Evolutionary conservation across 345 rosid genomes (phyloP).

Genomic region (Streptanthus diversifolius): DNA sequence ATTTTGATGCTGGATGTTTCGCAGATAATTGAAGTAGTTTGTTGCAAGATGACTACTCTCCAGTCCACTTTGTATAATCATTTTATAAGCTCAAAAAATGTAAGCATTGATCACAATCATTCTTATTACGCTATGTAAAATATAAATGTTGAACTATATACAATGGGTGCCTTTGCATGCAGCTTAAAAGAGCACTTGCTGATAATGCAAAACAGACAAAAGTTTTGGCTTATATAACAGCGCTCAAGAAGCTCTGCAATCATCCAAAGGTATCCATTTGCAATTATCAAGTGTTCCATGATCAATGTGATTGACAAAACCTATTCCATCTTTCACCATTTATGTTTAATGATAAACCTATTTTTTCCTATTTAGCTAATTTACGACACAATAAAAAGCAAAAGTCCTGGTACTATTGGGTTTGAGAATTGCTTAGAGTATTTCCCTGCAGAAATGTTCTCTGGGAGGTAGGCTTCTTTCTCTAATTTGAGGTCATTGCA

Average conservation of each 20-base stretch:
- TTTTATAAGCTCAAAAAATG: constrained; percentile 96
- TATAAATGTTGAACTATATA: constrained; percentile 5
- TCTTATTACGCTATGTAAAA: constrained; percentile 2
- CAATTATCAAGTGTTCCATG: background rate
- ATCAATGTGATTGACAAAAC: background rate
- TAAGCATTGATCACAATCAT: constrained; percentile 36
- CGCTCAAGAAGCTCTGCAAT: constrained; percentile 98
- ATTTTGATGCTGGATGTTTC: constrained; percentile 33
- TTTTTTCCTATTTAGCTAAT: constrained; percentile 61
- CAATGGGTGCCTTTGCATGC: constrained; percentile 29
- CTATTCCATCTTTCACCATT: background rate
- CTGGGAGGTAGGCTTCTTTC: constrained; percentile 64
- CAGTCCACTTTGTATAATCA: constrained; percentile 83
- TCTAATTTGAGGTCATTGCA: background rate
- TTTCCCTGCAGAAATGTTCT: constrained; percentile 93
- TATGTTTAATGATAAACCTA: constrained; percentile 5
- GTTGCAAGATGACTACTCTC: constrained; percentile 94
- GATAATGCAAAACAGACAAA: constrained; percentile 83
- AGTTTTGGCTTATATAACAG: constrained; percentile 95
- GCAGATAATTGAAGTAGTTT: constrained; percentile 97
- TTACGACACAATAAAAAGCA: constrained; percentile 76
- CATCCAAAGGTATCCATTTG: constrained; percentile 81
- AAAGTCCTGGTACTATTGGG: constrained; percentile 75
- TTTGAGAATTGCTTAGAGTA: constrained; percentile 81
- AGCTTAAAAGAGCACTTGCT: constrained; percentile 80